These are phyloP conservation scores for Acacia concinna DNA, from an alignment of 331 rosid genomes.

Conservation along the genomic window DNA sequence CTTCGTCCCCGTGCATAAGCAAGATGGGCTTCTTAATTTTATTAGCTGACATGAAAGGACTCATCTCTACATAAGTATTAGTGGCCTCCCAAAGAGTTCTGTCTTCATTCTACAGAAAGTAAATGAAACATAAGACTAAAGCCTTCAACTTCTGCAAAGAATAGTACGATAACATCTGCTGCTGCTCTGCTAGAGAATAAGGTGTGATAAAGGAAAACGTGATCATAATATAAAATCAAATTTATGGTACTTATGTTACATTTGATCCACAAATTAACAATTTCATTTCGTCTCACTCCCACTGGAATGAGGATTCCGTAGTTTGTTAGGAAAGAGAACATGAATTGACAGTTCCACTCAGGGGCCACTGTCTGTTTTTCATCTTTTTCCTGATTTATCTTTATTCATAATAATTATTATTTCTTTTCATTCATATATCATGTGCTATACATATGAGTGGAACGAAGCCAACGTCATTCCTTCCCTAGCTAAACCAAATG, in stretches of 20 bases:
- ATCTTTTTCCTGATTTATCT: neutral
- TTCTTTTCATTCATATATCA: slow-evolving; percentile 2
- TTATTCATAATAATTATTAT: neutral
- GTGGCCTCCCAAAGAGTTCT: slow-evolving; percentile 99
- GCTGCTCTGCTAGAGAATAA: slow-evolving; percentile 11
- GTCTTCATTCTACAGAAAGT: slow-evolving; percentile 75
- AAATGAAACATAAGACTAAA: slow-evolving; percentile 21
- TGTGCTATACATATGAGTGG: neutral
- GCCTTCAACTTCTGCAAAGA: slow-evolving; percentile 17
- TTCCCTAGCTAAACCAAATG: slow-evolving; percentile 13
- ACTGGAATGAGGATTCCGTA: neutral
- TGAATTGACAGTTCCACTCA: slow-evolving; percentile 12
- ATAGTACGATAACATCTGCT: slow-evolving; percentile 18
- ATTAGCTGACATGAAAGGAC: slow-evolving; percentile 97
- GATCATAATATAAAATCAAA: neutral
- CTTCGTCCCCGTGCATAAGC: slow-evolving; percentile 98
- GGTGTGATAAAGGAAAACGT: neutral
- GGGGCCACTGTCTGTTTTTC: neutral
- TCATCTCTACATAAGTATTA: slow-evolving; percentile 87
- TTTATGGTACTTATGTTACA: neutral
- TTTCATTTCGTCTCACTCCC: neutral
- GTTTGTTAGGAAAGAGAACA: slow-evolving; percentile 9
- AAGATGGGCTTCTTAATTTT: slow-evolving; percentile 95
- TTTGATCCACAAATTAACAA: neutral
- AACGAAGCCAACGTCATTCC: neutral